Conservation (phyloP, 2,329 filamentous ascomycete genomes). For the Atkinsonella hypoxylon region DNA sequence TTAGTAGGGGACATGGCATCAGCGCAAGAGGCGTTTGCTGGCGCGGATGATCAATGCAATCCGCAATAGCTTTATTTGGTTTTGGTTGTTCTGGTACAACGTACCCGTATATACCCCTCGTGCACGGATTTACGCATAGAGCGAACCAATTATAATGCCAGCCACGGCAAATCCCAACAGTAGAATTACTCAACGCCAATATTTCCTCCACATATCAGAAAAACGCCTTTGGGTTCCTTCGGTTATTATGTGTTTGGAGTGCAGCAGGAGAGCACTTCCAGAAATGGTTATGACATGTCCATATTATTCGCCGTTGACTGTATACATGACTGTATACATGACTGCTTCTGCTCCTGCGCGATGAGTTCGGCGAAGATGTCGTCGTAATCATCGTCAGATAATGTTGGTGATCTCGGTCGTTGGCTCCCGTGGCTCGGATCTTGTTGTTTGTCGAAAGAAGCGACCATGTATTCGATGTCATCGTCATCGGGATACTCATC, state of each 20-base stretch:
- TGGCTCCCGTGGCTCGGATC: slow-evolving; percentile 10
- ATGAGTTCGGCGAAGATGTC: slow-evolving; percentile 40
- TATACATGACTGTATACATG: slow-evolving; percentile 9
- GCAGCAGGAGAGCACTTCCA: not conserved
- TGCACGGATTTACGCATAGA: slow-evolving; percentile 4
- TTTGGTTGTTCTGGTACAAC: slow-evolving; percentile 9
- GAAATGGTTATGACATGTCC: slow-evolving; percentile 26
- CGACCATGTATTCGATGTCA: slow-evolving; percentile 45
- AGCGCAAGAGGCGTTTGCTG: slow-evolving; percentile 58
- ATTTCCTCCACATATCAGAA: not conserved
- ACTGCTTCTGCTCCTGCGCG: slow-evolving; percentile 15
- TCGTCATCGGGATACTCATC: slow-evolving; percentile 38
- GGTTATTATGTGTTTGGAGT: not conserved
- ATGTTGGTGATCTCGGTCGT: slow-evolving; percentile 21
- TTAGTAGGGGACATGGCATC: slow-evolving; percentile 82
- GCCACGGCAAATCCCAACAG: not conserved
- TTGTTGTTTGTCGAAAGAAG: slow-evolving; percentile 28
- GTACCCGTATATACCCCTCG: slow-evolving; percentile 15
- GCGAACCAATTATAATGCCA: slow-evolving; percentile 1
- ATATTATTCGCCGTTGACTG: slow-evolving; percentile 27
- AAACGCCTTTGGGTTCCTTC: slow-evolving; percentile 8
- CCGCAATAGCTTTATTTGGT: slow-evolving; percentile 37
- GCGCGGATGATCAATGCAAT: slow-evolving; percentile 49
- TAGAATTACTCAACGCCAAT: not conserved
- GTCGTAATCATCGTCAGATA: slow-evolving; percentile 50